phyloP scores from a whole-genome alignment of 2,329 filamentous ascomycete genomes.

The Pyrenophora tritici-repentis region DNA sequence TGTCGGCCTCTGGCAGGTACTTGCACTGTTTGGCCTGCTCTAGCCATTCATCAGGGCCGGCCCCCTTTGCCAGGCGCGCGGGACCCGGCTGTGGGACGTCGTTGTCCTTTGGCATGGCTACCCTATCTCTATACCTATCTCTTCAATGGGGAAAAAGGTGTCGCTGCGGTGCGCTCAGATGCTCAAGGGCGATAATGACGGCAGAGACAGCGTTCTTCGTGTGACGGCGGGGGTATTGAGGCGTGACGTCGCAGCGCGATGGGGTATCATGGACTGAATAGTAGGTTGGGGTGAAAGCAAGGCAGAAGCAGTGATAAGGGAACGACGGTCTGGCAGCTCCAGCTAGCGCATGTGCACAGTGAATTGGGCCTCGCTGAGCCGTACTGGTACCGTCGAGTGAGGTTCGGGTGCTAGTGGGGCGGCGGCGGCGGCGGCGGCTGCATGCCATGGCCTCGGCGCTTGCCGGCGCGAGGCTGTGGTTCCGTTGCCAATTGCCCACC shows the following conservation, averaged over 20 bases:
- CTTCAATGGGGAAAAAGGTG: neutral
- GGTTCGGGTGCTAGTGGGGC: constrained; percentile 12
- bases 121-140: neutral
- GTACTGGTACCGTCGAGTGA: constrained; percentile 5
- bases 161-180: neutral
- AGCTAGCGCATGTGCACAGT: constrained; percentile 17
- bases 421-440: constrained; percentile 10
- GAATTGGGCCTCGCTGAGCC: constrained; percentile 13
- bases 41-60: constrained; percentile 93
- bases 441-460: constrained; percentile 22
- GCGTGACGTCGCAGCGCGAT: constrained; percentile 34
- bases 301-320: constrained; percentile 3
- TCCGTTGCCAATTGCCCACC: neutral
- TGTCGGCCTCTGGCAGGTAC: constrained; percentile 91
- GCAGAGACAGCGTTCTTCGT: constrained; percentile 25
- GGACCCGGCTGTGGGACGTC: constrained; percentile 88
- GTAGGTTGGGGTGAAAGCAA: constrained; percentile 6
- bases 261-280: constrained; percentile 25
- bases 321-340: neutral
- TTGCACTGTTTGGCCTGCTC: constrained; percentile 96
- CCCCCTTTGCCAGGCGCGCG: constrained; percentile 79
- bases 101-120: constrained; percentile 55
- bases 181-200: constrained; percentile 12
- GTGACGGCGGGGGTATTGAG: constrained; percentile 38
- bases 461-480: constrained; percentile 15